Conservation (phyloP, 225 moss, liverwort and hornwort genomes). For the Pleurozium schreberi region DNA sequence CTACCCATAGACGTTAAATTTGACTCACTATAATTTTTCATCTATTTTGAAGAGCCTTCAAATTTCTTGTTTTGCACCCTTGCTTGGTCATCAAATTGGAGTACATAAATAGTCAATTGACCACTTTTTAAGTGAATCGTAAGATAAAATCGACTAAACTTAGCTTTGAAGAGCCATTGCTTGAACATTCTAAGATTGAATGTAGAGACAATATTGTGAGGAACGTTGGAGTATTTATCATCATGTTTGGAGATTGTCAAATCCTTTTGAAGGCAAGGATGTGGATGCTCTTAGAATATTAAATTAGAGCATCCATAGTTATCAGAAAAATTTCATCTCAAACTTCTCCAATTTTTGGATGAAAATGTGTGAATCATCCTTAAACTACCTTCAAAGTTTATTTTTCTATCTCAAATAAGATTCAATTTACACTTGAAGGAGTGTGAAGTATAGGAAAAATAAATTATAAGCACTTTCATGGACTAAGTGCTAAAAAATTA, state of each 20-base stretch:
- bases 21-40: background rate
- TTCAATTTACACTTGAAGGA: background rate
- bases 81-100: background rate
- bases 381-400: background rate
- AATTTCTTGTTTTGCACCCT: background rate
- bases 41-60: background rate
- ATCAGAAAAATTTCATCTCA: background rate
- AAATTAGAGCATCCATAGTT: accelerated
- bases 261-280: background rate
- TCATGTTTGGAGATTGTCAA: background rate
- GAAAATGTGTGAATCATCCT: background rate
- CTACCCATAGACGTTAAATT: background rate
- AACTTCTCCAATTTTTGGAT: background rate
- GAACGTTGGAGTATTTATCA: accelerated
- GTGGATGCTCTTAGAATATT: background rate
- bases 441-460: accelerated
- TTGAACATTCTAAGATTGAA: accelerated
- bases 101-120: background rate
- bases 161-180: background rate
- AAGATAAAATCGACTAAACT: background rate
- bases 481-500: background rate
- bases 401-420: background rate
- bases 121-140: background rate
- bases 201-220: background rate
- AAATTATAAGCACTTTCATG: background rate